Percentiles rank a stretch among this genome's conserved stretches.
Conservation (phyloP, 192 early-diverging fungal species). For the Coemansia sp. region DNA sequence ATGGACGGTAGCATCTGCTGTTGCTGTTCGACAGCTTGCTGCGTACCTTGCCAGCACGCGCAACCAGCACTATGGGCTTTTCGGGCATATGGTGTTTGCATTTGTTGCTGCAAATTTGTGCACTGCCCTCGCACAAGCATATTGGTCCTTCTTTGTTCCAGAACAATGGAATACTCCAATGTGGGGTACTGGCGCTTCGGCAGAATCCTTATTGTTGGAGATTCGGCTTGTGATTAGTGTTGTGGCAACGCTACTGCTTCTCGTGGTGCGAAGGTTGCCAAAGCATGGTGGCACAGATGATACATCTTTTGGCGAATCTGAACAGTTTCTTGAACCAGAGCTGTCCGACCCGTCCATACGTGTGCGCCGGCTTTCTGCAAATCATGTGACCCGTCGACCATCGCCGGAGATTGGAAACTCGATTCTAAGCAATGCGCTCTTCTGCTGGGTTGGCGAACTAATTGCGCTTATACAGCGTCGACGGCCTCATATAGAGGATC, state of each 20-base stretch:
- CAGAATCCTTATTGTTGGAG: not conserved
- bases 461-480: conserved; percentile 14
- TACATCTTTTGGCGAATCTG: not conserved
- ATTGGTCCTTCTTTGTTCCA: conserved; percentile 22
- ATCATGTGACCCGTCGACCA: not conserved
- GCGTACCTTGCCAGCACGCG: conserved; percentile 2
- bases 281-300: not conserved
- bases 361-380: not conserved
- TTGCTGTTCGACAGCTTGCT: not conserved
- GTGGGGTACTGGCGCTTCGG: not conserved
- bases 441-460: conserved; percentile 30
- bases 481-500: conserved; percentile 24
- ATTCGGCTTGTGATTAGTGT: not conserved
- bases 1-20: not conserved
- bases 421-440: conserved; percentile 22
- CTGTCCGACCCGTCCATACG: not conserved
- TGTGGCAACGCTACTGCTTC: conserved; percentile 10
- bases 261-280: conserved; percentile 30
- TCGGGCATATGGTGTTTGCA: conserved; percentile 7
- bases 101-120: conserved; percentile 21
- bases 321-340: not conserved
- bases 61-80: conserved; percentile 27
- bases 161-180: conserved; percentile 18
- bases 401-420: conserved; percentile 33
- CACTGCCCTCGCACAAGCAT: conserved; percentile 9